Conservation (phyloP, 352 stramenopile genomes). For the Phytophthora ramorum region DNA sequence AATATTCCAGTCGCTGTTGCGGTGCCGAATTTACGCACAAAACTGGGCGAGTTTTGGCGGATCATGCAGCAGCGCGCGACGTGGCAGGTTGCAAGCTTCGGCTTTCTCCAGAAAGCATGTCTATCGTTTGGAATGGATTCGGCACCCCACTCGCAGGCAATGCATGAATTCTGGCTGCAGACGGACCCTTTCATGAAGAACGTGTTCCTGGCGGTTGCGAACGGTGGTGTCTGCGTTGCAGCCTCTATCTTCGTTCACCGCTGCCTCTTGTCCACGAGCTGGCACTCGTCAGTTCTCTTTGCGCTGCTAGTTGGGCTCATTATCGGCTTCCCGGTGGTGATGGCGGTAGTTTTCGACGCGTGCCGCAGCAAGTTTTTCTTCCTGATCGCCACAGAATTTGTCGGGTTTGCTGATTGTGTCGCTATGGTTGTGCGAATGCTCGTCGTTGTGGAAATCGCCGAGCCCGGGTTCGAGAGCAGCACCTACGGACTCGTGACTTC, state of each 20-base stretch:
- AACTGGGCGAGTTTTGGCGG: conserved; percentile 56
- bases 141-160: conserved; percentile 52
- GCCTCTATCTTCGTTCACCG: conserved; percentile 64
- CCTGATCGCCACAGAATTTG: conserved; percentile 50
- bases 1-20: neutral
- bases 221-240: conserved; percentile 53
- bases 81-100: conserved; percentile 78
- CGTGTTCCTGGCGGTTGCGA: conserved; percentile 64
- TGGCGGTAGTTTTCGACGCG: conserved; percentile 67
- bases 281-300: conserved; percentile 59
- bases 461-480: conserved; percentile 77
- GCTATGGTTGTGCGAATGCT: conserved; percentile 80
- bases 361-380: conserved; percentile 75
- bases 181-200: conserved; percentile 72
- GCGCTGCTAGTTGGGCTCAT: conserved; percentile 51
- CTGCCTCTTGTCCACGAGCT: conserved; percentile 66
- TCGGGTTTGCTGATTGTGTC: conserved; percentile 71
- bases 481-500: conserved; percentile 83
- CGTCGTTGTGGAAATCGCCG: conserved; percentile 82
- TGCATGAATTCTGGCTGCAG: conserved; percentile 65
- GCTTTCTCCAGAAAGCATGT: conserved; percentile 66
- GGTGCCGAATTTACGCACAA: conserved; percentile 21
- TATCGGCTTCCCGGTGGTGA: conserved; percentile 43
- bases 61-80: conserved; percentile 70
- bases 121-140: conserved; percentile 67